These are phyloP conservation scores for Maudiozyma barnettii DNA, from an alignment of 805 yeast genomes.

Conservation along the genomic window DNA sequence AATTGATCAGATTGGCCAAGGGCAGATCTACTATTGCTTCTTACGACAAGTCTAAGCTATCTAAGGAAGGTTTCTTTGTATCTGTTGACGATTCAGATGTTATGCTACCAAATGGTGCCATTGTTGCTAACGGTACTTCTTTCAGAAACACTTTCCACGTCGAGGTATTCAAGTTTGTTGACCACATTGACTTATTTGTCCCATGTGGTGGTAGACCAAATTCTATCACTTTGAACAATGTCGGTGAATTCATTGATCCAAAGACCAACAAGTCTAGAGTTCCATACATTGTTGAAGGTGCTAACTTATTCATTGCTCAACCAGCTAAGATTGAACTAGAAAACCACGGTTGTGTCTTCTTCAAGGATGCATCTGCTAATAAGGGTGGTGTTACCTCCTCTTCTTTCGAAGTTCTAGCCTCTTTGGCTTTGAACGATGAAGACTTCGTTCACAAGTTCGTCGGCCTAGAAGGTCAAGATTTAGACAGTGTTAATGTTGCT, in stretches of 20 bases:
- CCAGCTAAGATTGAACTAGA: conserved; percentile 83
- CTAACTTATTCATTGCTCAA: conserved; percentile 90
- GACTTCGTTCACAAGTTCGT: conserved; percentile 70
- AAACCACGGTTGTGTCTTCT: conserved; percentile 74
- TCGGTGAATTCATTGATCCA: conserved; percentile 56
- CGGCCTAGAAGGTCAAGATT: conserved; percentile 22
- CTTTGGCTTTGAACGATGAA: conserved; percentile 80
- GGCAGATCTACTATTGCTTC: conserved; percentile 64
- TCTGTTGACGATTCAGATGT: conserved; percentile 78
- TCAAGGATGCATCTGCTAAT: conserved; percentile 94
- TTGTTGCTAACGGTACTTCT: conserved; percentile 72
- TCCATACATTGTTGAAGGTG: conserved; percentile 94
- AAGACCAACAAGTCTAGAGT: conserved; percentile 68
- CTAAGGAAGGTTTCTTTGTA: conserved; percentile 69
- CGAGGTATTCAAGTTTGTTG: conserved; percentile 52
- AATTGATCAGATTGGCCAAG: conserved; percentile 68
- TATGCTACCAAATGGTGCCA: conserved; percentile 62
- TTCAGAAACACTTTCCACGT: conserved; percentile 90
- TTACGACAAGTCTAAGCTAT: conserved; percentile 58
- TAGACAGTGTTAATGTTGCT: conserved; percentile 7
- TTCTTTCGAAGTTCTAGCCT: conserved; percentile 88
- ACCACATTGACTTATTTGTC: conserved; percentile 72
- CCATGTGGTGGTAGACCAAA: conserved; percentile 99
- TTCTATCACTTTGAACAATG: conserved; percentile 83
- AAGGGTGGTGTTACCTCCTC: conserved; percentile 99